Base-by-base conservation (phyloP, 345 rosid genomes). In the Ceriops decandra region DNA sequence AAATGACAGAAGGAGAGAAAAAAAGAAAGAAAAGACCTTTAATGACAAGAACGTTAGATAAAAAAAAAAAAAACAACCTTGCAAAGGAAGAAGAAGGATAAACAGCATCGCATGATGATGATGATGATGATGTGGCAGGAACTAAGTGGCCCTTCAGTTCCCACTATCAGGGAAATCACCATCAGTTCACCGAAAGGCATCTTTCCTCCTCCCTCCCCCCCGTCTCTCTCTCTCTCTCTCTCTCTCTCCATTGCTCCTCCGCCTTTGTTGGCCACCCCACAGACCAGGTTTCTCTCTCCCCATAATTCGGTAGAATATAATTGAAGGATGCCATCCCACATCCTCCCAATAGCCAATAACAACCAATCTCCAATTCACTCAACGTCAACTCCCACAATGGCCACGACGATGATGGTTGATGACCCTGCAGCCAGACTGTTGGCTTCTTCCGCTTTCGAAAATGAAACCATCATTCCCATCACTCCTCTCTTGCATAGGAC, bases 401-500 rank as follows among this genome's bases (percentile, higher is more conserved):
- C 73, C 64, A 53, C 74, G 7, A 42, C 2, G 17, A 42, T 13
- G 46, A 38, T 38, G 46, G 11, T 11, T 53, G 84, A 82, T 56
- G 88, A 85, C 35, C 86, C 93, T 6, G 68, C 82, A 0, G 64
- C 83, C 2, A 80, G 76, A 54, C 82, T 88, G 51, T 75, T 85
- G 68, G 69, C 85, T 70, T 79, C 90, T 30, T 82, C 93, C 31
- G 67, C 76, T 5, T 85, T 77, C 51, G 78, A 81, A 7, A 84
- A 82, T 42, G 84, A 83, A 33, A 80, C 71, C 54, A 31, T 62
- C 35, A 56, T 68, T 61, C 22, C 84, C 67, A 71, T 69, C 60
- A 77, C 67, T 68, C 92, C 96, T 68, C 81, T 84, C 57, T 82
- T 89, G 42, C 67, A 88, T 53, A 76, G 92, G 72, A 54, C 89